Evolutionary conservation across 208 protist genomes (phyloP).

Genomic region (Leptomonas pyrrhocoris): DNA sequence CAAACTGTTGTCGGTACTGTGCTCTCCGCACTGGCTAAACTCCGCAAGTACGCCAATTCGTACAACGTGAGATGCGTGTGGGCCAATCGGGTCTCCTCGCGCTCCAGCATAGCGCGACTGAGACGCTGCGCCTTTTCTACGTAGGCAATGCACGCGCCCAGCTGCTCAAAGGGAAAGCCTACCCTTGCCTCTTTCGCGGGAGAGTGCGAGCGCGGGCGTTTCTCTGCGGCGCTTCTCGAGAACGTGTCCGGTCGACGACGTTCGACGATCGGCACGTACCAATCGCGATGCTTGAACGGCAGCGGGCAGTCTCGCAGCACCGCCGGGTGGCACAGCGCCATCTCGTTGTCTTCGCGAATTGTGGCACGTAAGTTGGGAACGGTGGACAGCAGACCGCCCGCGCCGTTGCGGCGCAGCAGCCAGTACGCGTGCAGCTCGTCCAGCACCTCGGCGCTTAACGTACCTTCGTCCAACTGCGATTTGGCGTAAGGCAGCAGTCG

Average conservation of each 20-base stretch:
- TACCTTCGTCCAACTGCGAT: conserved; percentile 7
- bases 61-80: conserved; percentile 68
- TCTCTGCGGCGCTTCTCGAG: neutral
- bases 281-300: conserved; percentile 83
- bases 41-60: conserved; percentile 53
- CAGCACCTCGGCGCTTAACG: conserved; percentile 35
- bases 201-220: neutral
- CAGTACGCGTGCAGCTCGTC: conserved; percentile 76
- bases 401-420: conserved; percentile 56
- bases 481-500: conserved; percentile 29
- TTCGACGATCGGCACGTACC: conserved; percentile 54
- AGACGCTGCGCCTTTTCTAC: conserved; percentile 28
- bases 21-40: conserved; percentile 8
- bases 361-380: conserved; percentile 64
- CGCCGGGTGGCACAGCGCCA: conserved; percentile 45
- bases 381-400: conserved; percentile 57
- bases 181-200: neutral
- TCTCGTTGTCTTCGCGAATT: conserved; percentile 68
- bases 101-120: conserved; percentile 44
- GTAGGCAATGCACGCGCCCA: conserved; percentile 14
- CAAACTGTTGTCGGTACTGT: neutral
- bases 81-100: conserved; percentile 46
- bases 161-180: neutral
- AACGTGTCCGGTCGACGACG: conserved; percentile 12
- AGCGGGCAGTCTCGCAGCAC: conserved; percentile 81